Evolutionary conservation across 805 yeast species (phyloP).

Genomic region (Kodamaea jinghongensis): DNA sequence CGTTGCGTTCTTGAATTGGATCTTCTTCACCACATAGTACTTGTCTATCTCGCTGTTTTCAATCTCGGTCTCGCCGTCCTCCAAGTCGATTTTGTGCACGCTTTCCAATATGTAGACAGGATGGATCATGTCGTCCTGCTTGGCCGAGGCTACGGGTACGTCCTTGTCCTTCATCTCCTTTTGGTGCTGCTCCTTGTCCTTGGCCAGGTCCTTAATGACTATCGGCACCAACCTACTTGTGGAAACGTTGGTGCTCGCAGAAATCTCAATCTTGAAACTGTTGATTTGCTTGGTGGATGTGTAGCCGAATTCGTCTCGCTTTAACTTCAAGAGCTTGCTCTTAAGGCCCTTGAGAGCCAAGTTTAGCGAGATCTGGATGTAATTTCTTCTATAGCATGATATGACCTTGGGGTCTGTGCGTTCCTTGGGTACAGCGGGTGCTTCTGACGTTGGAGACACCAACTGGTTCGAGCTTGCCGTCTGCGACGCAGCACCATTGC

Average conservation of each 20-base stretch:
- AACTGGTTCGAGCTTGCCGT: background rate
- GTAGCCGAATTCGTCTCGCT: conserved; percentile 36
- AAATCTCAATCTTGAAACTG: conserved; percentile 36
- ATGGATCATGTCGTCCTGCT: conserved; percentile 12
- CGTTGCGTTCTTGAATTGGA: conserved; percentile 51
- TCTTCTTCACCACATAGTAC: conserved; percentile 36
- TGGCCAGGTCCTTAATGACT: conserved; percentile 20
- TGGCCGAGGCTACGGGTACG: conserved; percentile 3
- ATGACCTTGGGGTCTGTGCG: conserved; percentile 34
- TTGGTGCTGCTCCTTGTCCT: conserved; percentile 15
- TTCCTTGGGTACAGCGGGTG: background rate
- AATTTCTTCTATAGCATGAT: conserved; percentile 46
- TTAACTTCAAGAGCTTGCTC: conserved; percentile 29
- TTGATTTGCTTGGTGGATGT: conserved; percentile 36
- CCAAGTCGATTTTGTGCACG: conserved; percentile 26
- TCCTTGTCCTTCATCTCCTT: conserved; percentile 12
- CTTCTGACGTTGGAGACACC: background rate
- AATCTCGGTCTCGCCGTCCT: conserved; percentile 19
- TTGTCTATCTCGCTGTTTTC: conserved; percentile 24
- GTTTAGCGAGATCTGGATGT: conserved; percentile 33
- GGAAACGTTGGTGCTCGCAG: conserved; percentile 34
- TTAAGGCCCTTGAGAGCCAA: conserved; percentile 28
- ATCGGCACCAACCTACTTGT: conserved; percentile 30
- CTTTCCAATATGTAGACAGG: conserved; percentile 18
- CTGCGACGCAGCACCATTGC: background rate